These are phyloP conservation scores for Candida maltosa DNA, from an alignment of 805 yeast species.

Conservation along the genomic window DNA sequence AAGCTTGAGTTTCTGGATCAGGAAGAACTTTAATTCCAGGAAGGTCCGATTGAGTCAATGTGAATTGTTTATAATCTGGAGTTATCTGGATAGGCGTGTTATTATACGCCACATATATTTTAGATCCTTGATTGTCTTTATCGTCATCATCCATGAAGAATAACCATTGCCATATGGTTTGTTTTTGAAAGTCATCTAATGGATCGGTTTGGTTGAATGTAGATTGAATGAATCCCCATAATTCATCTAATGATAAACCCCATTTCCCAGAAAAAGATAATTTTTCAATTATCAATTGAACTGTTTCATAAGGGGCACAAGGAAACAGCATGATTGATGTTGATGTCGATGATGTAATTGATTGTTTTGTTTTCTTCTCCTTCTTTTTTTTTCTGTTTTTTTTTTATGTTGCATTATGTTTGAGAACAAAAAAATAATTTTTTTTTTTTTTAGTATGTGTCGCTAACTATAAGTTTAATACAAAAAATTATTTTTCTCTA, in stretches of 20 bases:
- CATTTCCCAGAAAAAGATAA: constrained; percentile 31
- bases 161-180: constrained; percentile 39
- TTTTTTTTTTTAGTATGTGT: too few relatives aligned
- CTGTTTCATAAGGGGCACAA: constrained; percentile 25
- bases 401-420: too few relatives aligned
- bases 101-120: constrained; percentile 7
- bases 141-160: constrained; percentile 18
- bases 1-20: constrained; percentile 55
- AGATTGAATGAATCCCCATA: constrained; percentile 22
- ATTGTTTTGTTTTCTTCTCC: too few relatives aligned
- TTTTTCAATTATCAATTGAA: constrained; percentile 19
- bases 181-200: constrained; percentile 35
- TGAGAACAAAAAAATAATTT: too few relatives aligned
- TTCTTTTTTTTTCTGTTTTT: too few relatives aligned
- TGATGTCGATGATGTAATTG: not conserved
- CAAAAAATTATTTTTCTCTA: too few relatives aligned
- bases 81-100: constrained; percentile 11
- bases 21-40: constrained; percentile 28
- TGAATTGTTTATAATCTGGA: constrained; percentile 17
- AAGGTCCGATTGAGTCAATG: constrained; percentile 13
- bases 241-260: constrained; percentile 24
- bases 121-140: constrained; percentile 7
- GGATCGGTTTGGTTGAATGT: constrained; percentile 14
- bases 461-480: too few relatives aligned
- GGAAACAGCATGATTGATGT: constrained; percentile 13